A percentile compares a stretch with the other conserved stretches of the same genome.
Conservation (phyloP, 129 eudicot species). For the carrot (Daucus carota) region DH1_v3.0 NC_030388.2:2213501-2214000, state of each 20-base stretch:
- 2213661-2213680: conserved; percentile 77
- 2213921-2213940: too few species aligned
- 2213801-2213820: background rate
- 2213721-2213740: conserved; percentile 43
- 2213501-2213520: conserved; percentile 1
- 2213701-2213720: conserved; percentile 84
- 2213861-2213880: background rate
- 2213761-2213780: conserved; percentile 12
- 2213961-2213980: background rate
- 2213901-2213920: too few species aligned
- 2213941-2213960: background rate
- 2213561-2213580: background rate
- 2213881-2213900: background rate
- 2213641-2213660: conserved; percentile 59
- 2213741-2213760: conserved; percentile 65
- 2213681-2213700: conserved; percentile 97
- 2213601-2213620: background rate
- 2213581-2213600: background rate
- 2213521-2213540: too few species aligned
- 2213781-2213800: background rate
- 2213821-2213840: background rate
- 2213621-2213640: conserved; percentile 17
- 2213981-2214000: background rate
- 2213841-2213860: background rate
- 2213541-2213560: background rate